Evolutionary conservation across 108 stramenopile species (phyloP).

Genomic region (Seminavis robusta): DNA sequence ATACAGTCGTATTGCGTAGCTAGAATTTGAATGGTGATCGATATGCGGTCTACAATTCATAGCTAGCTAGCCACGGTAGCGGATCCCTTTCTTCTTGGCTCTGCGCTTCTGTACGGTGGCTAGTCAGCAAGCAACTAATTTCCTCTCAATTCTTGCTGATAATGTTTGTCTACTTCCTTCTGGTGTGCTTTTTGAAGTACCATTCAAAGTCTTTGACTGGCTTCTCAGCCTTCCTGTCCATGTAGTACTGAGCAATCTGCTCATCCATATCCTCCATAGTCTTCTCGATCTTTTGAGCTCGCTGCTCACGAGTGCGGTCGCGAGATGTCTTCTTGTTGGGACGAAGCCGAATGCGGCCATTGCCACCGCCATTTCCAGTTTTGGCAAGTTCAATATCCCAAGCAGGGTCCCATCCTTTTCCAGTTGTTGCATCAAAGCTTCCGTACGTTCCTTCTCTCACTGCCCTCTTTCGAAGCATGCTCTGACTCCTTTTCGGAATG

Average conservation of each 20-base stretch:
- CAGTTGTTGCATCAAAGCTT: constrained; percentile 49
- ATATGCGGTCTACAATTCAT: too few species aligned
- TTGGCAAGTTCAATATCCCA: constrained; percentile 52
- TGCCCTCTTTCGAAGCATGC: constrained; percentile 69
- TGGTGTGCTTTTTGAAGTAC: too few species aligned
- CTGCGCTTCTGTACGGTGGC: too few species aligned
- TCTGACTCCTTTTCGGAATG: constrained; percentile 59
- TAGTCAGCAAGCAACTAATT: too few species aligned
- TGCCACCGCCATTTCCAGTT: neutral
- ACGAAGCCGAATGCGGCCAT: constrained; percentile 30
- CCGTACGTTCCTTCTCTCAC: constrained; percentile 69
- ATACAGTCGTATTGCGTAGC: too few species aligned
- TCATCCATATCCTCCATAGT: constrained; percentile 48
- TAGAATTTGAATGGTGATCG: too few species aligned
- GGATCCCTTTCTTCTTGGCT: too few species aligned
- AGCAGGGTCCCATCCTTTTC: constrained; percentile 70
- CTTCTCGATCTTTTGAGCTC: constrained; percentile 70
- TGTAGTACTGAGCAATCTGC: constrained; percentile 63
- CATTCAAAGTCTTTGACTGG: constrained; percentile 9
- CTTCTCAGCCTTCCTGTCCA: constrained; percentile 31
- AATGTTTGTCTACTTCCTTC: too few species aligned
- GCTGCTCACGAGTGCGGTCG: constrained; percentile 60
- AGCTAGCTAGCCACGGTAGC: too few species aligned
- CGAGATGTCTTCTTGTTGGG: constrained; percentile 62
- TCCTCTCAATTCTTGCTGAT: too few species aligned